Conservation (phyloP, 371 early-diverging fungal species). For the Mortierella sp. region DNA sequence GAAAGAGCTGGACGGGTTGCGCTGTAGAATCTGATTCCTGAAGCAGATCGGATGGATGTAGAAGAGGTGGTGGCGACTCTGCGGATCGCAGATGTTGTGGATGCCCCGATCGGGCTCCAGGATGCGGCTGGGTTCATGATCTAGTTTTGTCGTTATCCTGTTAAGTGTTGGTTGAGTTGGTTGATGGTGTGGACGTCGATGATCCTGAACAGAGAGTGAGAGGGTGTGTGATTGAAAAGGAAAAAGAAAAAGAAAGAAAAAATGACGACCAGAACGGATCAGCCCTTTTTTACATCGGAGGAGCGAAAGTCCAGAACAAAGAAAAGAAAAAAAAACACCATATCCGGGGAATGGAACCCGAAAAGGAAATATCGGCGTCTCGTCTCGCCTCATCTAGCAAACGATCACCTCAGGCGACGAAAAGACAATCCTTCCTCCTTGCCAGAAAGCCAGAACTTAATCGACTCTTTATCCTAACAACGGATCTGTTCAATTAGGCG, state of each 20-base stretch:
- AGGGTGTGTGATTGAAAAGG: neutral
- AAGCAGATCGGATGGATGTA: slow-evolving; percentile 10
- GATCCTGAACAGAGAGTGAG: neutral
- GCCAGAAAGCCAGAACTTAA: neutral
- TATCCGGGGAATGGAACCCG: neutral
- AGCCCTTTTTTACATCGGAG: neutral
- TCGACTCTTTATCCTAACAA: neutral
- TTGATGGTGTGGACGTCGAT: neutral
- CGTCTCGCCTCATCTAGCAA: too few relatives aligned
- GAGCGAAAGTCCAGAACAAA: neutral
- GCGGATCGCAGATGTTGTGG: neutral
- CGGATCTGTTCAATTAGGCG: too few relatives aligned
- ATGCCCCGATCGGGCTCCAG: neutral
- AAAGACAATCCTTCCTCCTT: neutral
- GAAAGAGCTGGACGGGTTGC: neutral
- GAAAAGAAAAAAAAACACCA: neutral
- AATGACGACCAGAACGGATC: neutral
- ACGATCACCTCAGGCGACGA: neutral
- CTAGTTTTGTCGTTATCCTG: neutral
- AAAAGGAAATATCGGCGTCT: slow-evolving; percentile 1
- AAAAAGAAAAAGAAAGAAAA: neutral
- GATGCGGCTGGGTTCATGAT: slow-evolving; percentile 5
- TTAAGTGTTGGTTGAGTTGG: neutral
- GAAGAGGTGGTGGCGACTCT: slow-evolving; percentile 1
- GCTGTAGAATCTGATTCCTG: slow-evolving; percentile 11